Percentiles rank a stretch among this genome's conserved stretches.
phyloP scores from a whole-genome alignment of 2,329 filamentous ascomycete species.

The Beauveria sp. region DNA sequence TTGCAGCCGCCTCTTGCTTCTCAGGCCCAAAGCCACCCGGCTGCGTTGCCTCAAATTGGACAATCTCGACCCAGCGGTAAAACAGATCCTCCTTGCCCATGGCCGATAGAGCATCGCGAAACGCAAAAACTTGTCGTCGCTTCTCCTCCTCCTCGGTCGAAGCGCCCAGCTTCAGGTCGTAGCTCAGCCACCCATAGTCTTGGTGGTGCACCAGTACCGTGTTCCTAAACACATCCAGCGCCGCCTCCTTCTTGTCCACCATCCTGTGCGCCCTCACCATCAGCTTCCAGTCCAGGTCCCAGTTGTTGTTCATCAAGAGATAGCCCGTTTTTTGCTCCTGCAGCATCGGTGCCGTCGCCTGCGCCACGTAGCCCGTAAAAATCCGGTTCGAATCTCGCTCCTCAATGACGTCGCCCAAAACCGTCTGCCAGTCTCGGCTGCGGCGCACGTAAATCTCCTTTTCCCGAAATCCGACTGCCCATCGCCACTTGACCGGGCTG shows the following conservation, averaged over 20 bases:
- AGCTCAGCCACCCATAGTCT: constrained; percentile 57
- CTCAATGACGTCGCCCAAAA: constrained; percentile 47
- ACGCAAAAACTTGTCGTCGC: constrained; percentile 67
- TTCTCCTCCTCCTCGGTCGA: constrained; percentile 52
- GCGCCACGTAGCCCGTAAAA: constrained; percentile 54
- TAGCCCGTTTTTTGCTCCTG: constrained; percentile 79
- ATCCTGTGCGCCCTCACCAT: constrained; percentile 70
- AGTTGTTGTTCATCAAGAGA: constrained; percentile 74
- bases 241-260: constrained; percentile 53
- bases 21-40: constrained; percentile 73
- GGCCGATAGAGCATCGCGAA: constrained; percentile 65
- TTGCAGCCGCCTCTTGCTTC: constrained; percentile 62
- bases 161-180: constrained; percentile 51
- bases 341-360: constrained; percentile 60
- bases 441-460: constrained; percentile 75
- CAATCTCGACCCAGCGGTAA: constrained; percentile 85
- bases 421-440: constrained; percentile 63
- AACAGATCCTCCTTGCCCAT: constrained; percentile 85
- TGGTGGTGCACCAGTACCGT: constrained; percentile 63
- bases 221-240: constrained; percentile 61
- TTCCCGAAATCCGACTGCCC: constrained; percentile 65
- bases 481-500: constrained; percentile 67
- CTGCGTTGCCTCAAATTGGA: constrained; percentile 76
- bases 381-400: constrained; percentile 45
- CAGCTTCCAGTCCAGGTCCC: constrained; percentile 77